A percentile compares a stretch with the other conserved stretches of the same genome.
Evolutionary conservation across 768 basidiomycete genomes (phyloP).

Genomic region (Cubamyces lactineus): DNA sequence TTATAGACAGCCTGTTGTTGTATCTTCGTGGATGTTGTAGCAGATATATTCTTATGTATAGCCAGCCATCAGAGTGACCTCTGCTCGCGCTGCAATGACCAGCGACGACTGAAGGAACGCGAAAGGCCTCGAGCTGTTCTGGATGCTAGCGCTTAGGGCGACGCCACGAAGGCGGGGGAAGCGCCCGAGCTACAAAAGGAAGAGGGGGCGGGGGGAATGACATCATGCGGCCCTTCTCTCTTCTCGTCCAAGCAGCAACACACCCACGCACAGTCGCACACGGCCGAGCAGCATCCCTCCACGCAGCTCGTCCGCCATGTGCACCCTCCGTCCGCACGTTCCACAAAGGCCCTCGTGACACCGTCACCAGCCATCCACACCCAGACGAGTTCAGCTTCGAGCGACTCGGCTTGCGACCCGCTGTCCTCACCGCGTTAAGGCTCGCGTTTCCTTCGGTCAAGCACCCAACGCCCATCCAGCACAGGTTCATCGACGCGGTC

Average conservation of each 20-base stretch:
- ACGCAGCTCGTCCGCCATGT: conserved; percentile 1
- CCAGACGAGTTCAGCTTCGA: conserved; percentile 43
- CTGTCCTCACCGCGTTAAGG: conserved; percentile 52
- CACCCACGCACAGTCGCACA: neutral
- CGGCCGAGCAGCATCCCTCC: neutral
- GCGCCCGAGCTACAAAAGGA: neutral
- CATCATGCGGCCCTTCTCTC: conserved; percentile 19
- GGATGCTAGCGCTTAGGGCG: neutral
- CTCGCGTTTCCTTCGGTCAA: conserved; percentile 64
- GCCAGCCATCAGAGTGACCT: no score
- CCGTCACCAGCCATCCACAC: conserved; percentile 9
- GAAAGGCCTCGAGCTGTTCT: neutral
- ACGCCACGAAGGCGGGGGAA: neutral
- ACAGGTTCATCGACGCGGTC: conserved; percentile 63
- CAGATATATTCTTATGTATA: no score
- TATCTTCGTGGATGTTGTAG: neutral
- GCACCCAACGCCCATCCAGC: conserved; percentile 62
- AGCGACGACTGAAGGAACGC: no score
- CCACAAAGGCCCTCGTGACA: conserved; percentile 18
- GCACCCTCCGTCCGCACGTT: neutral
- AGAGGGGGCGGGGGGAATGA: neutral
- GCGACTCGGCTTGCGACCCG: conserved; percentile 53
- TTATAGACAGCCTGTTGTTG: neutral
- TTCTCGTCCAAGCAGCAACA: conserved; percentile 12
- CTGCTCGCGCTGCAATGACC: no score